These are phyloP conservation scores for Clohesyomyces aquaticus DNA, from an alignment of 495 filamentous ascomycete species.

Conservation along the genomic window DNA sequence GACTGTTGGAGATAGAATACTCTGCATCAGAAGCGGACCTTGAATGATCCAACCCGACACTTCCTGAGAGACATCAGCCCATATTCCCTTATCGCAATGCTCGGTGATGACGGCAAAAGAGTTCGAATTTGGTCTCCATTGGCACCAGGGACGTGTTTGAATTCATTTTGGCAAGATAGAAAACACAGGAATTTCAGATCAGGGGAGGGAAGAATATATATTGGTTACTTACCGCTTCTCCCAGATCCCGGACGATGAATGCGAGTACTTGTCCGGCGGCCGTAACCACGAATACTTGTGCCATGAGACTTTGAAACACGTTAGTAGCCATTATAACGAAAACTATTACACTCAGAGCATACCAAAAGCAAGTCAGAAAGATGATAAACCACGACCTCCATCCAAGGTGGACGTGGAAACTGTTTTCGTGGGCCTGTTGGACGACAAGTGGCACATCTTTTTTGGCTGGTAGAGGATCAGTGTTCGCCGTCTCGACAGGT, in stretches of 20 bases:
- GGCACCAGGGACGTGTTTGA: no score
- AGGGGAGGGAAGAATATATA: constrained; percentile 30
- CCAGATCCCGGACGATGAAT: constrained; percentile 52
- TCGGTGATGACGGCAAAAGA: no score
- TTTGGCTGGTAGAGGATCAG: background rate
- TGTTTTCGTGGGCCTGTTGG: constrained; percentile 16
- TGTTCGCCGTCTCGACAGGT: constrained; percentile 5
- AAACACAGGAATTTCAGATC: no score
- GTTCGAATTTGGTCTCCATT: no score
- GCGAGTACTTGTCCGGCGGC: constrained; percentile 58
- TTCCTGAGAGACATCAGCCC: constrained; percentile 1
- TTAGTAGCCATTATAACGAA: no score
- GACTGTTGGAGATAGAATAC: constrained; percentile 56
- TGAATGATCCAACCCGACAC: constrained; percentile 60
- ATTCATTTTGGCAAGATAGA: no score
- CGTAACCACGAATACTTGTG: constrained; percentile 56
- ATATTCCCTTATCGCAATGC: no score
- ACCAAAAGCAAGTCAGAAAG: constrained; percentile 37
- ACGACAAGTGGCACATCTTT: constrained; percentile 24
- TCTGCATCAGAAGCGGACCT: constrained; percentile 53
- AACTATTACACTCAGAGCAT: background rate
- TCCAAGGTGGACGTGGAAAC: constrained; percentile 32
- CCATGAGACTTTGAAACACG: background rate
- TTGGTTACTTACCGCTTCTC: constrained; percentile 56
- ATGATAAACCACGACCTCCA: constrained; percentile 42